Evolutionary conservation across 2,329 filamentous ascomycete species (phyloP), one percentile per base, ranked within the genome.

Genomic region (Coleophoma crateriformis): DNA sequence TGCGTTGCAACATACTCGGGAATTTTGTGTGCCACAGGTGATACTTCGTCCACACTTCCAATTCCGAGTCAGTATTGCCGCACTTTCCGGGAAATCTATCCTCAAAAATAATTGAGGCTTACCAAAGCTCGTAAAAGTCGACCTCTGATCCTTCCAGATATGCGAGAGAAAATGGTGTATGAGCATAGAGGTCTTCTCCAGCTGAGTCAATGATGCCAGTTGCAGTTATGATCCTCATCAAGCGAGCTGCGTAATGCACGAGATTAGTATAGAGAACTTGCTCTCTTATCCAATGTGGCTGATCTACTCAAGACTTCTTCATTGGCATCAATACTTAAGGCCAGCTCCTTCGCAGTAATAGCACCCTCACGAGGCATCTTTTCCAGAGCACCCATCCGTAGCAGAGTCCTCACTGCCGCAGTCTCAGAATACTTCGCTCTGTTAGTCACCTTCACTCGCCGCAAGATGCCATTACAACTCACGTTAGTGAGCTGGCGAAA

Each of bases 191-290:
- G 44, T 63, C 55, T n/a, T 59, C 58, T 2, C 52, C 55, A 27
- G 57, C 51, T 47, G 63, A 56, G 10, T 58, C 52, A 35, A 63
- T 57, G 27, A 66, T 63, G 48, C 61, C 57, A 14, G 55, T 61
- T 4, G 58, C 58, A n/a, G 58, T 62, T 33, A 64, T 50, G 35
- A 63, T 54, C 35, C 62, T 52, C 59, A 66, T 62, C 41, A 61
- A 53, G 15, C 60, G 58, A 15, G 51, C 61, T 64, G 22, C 19
- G 33, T 41, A 19, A 12, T 17, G 12, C n/a, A 47, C 22, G 13
- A 46, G 49, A 33, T 32, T n/a, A 32, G 6, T 14, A 32, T 10
- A 12, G 14, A 45, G 3, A 15, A n/a, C 20, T 27, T 32, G 12
- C 3, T 22, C 32, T 4, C 15, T 20, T 17, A 10, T n/a, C 15